Evolutionary conservation across 768 basidiomycete species (phyloP), one percentile per base, ranked within the genome.

Genomic region (Russula emetica): DNA sequence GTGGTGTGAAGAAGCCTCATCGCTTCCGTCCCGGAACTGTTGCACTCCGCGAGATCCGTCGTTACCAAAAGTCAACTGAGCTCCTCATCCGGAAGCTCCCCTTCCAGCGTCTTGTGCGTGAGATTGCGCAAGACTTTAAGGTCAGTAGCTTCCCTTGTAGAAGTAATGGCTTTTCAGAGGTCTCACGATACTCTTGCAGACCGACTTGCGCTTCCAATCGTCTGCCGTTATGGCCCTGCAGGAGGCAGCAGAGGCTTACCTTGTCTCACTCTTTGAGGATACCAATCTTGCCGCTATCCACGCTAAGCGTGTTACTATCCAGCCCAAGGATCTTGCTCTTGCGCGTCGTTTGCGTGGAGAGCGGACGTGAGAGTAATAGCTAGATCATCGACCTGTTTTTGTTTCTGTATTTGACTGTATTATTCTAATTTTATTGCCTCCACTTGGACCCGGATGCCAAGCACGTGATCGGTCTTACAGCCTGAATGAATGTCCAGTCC

Each of bases 81-180:
- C 73, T 76, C 8, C 74, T 76, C 68, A 76, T 76, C 67, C 74
- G 75, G 63, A 76, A 85, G 76, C 81, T 85, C 61, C 83, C 83
- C 64, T 85, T 85, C 84, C 84, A 85, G 72, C 82, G 83, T 63
- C 80, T 85, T 58, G 84, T 85, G 58, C 81, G 80, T 68, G 84
- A 85, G 70, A 85, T 85, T 69, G 84, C 84, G 40, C 84, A 85
- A 74, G 84, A 85, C 74, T 85, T 84, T 77, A 85, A 85, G 80
- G 79, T 79, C 8, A 55, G 44, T 47, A 73, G 64, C 1, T 11
- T 14, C 14, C 14, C 4, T 0, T 49, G 22, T 32, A 10, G 10
- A 14, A 26, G 22, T 53, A 7, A 32, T 0, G 5, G n/a, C 47
- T 26, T 26, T 0, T 13, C 16, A 9, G 18, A 20, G 16, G 1